Evolutionary conservation across 73 alveolate species (phyloP), one percentile per base, ranked within the genome.

Genomic region (Symbiodinium natans): DNA sequence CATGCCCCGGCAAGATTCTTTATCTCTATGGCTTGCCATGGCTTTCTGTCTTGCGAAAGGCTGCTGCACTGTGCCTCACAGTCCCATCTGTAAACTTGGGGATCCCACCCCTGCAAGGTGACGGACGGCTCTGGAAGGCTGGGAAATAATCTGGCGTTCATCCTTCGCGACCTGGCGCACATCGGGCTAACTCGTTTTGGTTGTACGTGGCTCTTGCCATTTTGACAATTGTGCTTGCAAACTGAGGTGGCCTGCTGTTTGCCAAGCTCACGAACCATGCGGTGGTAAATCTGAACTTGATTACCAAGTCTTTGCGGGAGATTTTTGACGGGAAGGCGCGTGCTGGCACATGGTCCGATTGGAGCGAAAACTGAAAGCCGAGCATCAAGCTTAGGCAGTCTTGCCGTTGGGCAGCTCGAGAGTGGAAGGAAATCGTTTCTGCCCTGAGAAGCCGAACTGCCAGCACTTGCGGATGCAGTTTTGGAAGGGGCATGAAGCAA

Each of bases 61-160:
- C n/a, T n/a, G n/a, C n/a, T n/a, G n/a, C n/a, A n/a, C n/a, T n/a
- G n/a, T n/a, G n/a, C n/a, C n/a, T n/a, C n/a, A n/a, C n/a, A n/a
- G n/a, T n/a, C n/a, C n/a, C n/a, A n/a, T n/a, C n/a, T n/a, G n/a
- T n/a, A n/a, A n/a, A n/a, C n/a, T n/a, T n/a, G n/a, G n/a, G 59
- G 59, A 46, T 46, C 21, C 59, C 6, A 46, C 21, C 13, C 59
- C 13, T 6, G 13, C 6, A 48, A 90, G 97, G 97, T 90, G 63
- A 90, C 97, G 8, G 97, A 90, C 41, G 97, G 97, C 48, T 90
- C 97, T 71, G 97, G 97, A 41, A 10, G 97, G 4, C 38, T 90
- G 38, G 97, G 97, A 59, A 90, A 90, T 52, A 90, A 90, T 36
- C 25, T 90, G 54, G 97, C 97, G 17, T 90, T 90, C 52, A 71